These are phyloP conservation scores for Globisporangium lucens DNA, from an alignment of 352 stramenopile genomes.

Conservation along the genomic window DNA sequence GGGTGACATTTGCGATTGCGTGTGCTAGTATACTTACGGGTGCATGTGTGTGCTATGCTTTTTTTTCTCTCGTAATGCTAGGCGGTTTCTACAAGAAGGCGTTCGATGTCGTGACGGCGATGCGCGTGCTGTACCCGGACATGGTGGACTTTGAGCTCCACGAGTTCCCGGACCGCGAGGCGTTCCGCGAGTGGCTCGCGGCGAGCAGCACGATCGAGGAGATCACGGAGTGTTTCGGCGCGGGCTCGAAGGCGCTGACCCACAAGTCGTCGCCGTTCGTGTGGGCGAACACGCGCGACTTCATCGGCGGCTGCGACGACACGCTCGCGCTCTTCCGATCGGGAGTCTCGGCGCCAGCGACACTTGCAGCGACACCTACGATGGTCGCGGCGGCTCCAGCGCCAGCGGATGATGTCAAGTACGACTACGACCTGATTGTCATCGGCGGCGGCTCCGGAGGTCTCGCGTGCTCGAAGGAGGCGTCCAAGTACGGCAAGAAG, in stretches of 20 bases:
- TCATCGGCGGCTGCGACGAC: slow-evolving; percentile 69
- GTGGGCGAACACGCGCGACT: slow-evolving; percentile 54
- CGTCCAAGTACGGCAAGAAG: slow-evolving; percentile 89
- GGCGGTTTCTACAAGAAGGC: slow-evolving; percentile 57
- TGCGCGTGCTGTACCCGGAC: slow-evolving; percentile 65
- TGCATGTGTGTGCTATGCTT: not conserved
- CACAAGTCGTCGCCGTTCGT: slow-evolving; percentile 78
- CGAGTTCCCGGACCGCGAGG: slow-evolving; percentile 56
- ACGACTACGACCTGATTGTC: slow-evolving; percentile 84
- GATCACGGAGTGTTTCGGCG: slow-evolving; percentile 37
- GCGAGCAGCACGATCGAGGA: slow-evolving; percentile 24
- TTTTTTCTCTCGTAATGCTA: slow-evolving; percentile 7
- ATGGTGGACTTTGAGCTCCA: slow-evolving; percentile 36
- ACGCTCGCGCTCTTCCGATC: slow-evolving; percentile 61
- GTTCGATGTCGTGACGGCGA: slow-evolving; percentile 52
- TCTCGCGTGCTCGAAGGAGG: slow-evolving; percentile 95
- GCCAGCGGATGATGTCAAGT: slow-evolving; percentile 28
- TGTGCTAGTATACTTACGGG: not conserved
- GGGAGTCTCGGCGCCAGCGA: slow-evolving; percentile 23
- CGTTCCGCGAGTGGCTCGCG: slow-evolving; percentile 55
- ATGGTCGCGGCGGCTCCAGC: not conserved
- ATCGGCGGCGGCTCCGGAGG: slow-evolving; percentile 85
- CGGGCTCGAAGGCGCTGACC: slow-evolving; percentile 34
- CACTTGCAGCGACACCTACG: not conserved
- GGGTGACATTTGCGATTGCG: not conserved